Percentiles rank a stretch among this genome's conserved stretches.
These are phyloP conservation scores for Colletotrichum sp. DNA, from an alignment of 2,329 filamentous ascomycete genomes.

Conservation along the genomic window DNA sequence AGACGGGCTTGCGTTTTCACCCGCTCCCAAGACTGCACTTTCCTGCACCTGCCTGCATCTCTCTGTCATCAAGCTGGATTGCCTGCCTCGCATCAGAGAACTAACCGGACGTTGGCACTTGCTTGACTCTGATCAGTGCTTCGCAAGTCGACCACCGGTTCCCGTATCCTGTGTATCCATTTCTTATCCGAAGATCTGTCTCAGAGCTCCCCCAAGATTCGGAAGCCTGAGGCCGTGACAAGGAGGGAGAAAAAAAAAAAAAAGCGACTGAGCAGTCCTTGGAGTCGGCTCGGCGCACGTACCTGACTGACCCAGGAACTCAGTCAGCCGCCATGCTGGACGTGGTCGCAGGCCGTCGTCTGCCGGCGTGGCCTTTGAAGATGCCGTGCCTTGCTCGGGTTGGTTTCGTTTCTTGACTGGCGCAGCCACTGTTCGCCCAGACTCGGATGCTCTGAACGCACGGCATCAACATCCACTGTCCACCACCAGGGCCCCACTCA, in stretches of 20 bases:
- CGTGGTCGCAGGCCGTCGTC: not conserved
- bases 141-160: not conserved
- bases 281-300: not conserved
- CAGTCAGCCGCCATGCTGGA: not conserved
- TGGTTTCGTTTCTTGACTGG: constrained; percentile 11
- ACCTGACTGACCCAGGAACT: not conserved
- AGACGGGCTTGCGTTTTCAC: not conserved
- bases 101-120: not conserved
- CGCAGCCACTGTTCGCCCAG: constrained; percentile 2
- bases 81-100: not conserved
- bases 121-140: not conserved
- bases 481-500: not conserved
- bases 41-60: not conserved
- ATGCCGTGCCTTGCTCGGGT: not conserved
- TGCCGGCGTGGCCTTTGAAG: not conserved
- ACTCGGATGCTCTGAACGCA: not conserved
- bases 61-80: not conserved
- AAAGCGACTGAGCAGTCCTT: not conserved
- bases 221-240: not conserved
- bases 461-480: not conserved
- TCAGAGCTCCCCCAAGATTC: not conserved
- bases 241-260: too few relatives aligned
- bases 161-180: not conserved
- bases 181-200: not conserved
- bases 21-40: not conserved